These are phyloP conservation scores for Xeromyces bisporus DNA, from an alignment of 495 filamentous ascomycete species.

Conservation along the genomic window DNA sequence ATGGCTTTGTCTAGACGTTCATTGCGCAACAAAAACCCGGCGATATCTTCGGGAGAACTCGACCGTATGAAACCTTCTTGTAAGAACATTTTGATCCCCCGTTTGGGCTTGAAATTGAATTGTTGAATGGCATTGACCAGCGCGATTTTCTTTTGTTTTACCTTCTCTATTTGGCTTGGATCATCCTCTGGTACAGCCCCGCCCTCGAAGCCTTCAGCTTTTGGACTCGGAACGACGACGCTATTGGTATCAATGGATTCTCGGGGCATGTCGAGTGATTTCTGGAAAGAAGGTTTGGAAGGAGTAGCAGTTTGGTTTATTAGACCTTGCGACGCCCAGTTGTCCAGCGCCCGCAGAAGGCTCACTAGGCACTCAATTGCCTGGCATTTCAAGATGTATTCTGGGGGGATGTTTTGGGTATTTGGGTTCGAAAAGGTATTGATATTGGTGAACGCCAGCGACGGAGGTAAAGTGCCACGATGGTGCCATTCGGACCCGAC, in stretches of 20 bases:
- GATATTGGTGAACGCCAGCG: conserved; percentile 64
- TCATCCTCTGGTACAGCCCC: conserved; percentile 67
- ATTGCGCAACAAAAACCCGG: conserved; percentile 55
- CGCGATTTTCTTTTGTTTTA: conserved; percentile 85
- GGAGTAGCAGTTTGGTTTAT: conserved; percentile 36
- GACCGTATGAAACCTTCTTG: conserved; percentile 73
- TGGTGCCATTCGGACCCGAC: conserved; percentile 62
- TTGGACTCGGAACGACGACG: conserved; percentile 33
- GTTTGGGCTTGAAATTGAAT: conserved; percentile 98
- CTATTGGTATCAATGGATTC: conserved; percentile 59
- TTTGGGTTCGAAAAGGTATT: conserved; percentile 23
- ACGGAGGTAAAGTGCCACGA: conserved; percentile 67
- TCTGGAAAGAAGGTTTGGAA: conserved; percentile 36
- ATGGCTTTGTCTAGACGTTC: conserved; percentile 75
- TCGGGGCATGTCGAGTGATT: conserved; percentile 58
- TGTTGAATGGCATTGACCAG: conserved; percentile 72
- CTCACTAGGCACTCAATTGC: conserved; percentile 78
- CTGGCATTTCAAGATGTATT: conserved; percentile 76
- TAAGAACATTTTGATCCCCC: conserved; percentile 70
- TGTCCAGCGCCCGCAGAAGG: conserved; percentile 72
- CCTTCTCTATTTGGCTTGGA: conserved; percentile 76
- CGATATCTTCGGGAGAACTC: conserved; percentile 64
- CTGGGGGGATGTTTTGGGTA: conserved; percentile 51
- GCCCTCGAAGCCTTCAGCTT: conserved; percentile 34
- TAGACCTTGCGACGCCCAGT: conserved; percentile 73